Conservation (phyloP, 352 stramenopile genomes). For the Globisporangium takayamanum region DNA sequence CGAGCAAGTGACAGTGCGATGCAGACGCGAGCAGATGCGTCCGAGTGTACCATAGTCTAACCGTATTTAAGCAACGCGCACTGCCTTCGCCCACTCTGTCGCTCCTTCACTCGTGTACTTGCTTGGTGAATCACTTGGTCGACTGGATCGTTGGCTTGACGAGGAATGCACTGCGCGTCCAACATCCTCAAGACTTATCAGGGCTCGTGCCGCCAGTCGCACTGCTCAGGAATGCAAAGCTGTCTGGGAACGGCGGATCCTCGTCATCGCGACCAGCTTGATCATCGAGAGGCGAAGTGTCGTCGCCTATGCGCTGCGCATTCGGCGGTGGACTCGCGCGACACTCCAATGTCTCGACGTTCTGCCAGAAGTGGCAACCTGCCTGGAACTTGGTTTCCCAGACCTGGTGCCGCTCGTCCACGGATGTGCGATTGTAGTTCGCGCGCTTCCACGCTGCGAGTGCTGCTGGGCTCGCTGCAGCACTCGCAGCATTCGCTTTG, state of each 20-base stretch:
- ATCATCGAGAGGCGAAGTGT: not conserved
- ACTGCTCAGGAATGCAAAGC: conserved; percentile 56
- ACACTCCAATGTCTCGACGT: conserved; percentile 60
- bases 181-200: too few relatives aligned
- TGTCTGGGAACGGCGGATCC: conserved; percentile 42
- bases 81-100: too few relatives aligned
- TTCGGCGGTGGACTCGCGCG: conserved; percentile 17
- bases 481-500: conserved; percentile 17
- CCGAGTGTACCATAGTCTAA: too few relatives aligned
- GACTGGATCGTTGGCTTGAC: too few relatives aligned
- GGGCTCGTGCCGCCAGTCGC: too few relatives aligned
- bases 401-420: conserved; percentile 31
- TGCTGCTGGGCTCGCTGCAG: conserved; percentile 9
- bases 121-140: too few relatives aligned
- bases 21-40: too few relatives aligned
- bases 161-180: too few relatives aligned
- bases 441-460: conserved; percentile 34
- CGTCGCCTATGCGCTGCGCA: conserved; percentile 10
- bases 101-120: too few relatives aligned
- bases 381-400: conserved; percentile 63
- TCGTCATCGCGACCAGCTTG: conserved; percentile 18
- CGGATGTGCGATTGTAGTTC: conserved; percentile 13
- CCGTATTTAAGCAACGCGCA: too few relatives aligned
- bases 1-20: too few relatives aligned
- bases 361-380: conserved; percentile 75